These are phyloP conservation scores for Lasiodiplodia theobromae DNA, from an alignment of 2,329 filamentous ascomycete genomes.

Conservation along the genomic window DNA sequence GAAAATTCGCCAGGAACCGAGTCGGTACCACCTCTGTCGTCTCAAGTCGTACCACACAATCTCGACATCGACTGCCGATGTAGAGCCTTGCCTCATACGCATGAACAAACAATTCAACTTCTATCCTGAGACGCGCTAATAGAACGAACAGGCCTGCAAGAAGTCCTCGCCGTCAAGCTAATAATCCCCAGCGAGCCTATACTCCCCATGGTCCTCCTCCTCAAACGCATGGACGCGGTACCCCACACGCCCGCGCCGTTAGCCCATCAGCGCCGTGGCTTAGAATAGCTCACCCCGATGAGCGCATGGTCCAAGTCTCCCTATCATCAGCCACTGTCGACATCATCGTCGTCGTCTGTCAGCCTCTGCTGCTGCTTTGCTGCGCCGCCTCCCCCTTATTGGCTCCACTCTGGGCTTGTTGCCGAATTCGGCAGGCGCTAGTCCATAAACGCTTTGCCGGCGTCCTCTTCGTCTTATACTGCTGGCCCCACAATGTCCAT, in stretches of 20 bases:
- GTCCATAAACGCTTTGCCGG: neutral
- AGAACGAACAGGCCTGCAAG: neutral
- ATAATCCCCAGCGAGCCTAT: neutral
- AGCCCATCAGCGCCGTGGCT: neutral
- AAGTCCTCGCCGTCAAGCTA: neutral
- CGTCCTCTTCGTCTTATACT: too few relatives aligned
- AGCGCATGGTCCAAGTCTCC: neutral
- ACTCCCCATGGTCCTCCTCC: neutral
- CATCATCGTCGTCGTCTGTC: neutral
- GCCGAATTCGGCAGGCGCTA: neutral
- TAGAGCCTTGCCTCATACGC: neutral
- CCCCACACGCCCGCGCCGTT: constrained; percentile 1
- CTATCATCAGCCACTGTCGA: neutral
- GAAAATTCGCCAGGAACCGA: too few relatives aligned
- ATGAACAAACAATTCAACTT: neutral
- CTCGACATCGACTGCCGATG: neutral
- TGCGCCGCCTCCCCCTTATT: neutral
- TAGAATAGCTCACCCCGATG: neutral
- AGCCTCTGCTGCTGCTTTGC: neutral
- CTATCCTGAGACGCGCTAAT: neutral
- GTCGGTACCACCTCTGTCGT: neutral
- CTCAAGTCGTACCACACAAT: neutral
- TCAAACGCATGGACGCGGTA: neutral
- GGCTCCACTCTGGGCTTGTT: neutral
- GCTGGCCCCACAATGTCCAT: too few relatives aligned